Evolutionary conservation across 768 basidiomycete genomes (phyloP).

Genomic region (Hemileccinum rubropunctum): DNA sequence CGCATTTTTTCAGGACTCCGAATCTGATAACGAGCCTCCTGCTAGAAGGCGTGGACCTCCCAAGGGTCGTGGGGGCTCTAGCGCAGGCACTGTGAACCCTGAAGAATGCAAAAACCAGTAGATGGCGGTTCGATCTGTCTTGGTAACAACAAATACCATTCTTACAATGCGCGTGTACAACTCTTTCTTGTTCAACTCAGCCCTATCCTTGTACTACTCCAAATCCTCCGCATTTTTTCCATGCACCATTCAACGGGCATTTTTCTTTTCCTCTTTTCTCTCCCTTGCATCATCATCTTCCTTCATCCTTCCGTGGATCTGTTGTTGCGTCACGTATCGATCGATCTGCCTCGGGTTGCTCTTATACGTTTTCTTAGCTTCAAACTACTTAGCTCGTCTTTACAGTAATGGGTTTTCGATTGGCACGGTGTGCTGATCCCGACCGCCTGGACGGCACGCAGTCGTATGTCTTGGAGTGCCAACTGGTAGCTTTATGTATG

Average conservation of each 20-base stretch:
- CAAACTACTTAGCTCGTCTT: conserved; percentile 16
- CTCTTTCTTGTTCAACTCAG: conserved; percentile 12
- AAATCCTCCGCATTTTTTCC: background rate
- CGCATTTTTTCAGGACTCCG: conserved; percentile 51
- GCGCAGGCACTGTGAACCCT: conserved; percentile 47
- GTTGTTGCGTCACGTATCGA: conserved; percentile 10
- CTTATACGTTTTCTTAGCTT: conserved; percentile 5
- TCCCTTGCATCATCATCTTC: background rate
- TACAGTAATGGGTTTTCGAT: conserved; percentile 19
- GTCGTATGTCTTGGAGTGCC: background rate
- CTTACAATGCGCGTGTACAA: conserved; percentile 11
- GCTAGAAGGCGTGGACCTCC: conserved; percentile 56
- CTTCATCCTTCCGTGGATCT: conserved; percentile 10
- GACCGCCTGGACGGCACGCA: background rate
- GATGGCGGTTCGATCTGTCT: conserved; percentile 15
- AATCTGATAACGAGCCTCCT: conserved; percentile 64
- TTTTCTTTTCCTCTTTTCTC: background rate
- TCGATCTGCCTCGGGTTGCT: conserved; percentile 5
- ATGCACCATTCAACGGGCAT: background rate
- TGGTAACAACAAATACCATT: conserved; percentile 18
- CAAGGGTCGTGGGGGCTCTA: conserved; percentile 50
- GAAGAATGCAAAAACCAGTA: conserved; percentile 95
- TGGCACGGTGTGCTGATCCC: conserved; percentile 1
- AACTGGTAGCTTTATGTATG: no score
- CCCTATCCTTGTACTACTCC: conserved; percentile 10